A percentile compares a stretch with the other conserved stretches of the same genome.
phyloP scores from a whole-genome alignment of 257 asterid species.

The Scutellaria minor region DNA sequence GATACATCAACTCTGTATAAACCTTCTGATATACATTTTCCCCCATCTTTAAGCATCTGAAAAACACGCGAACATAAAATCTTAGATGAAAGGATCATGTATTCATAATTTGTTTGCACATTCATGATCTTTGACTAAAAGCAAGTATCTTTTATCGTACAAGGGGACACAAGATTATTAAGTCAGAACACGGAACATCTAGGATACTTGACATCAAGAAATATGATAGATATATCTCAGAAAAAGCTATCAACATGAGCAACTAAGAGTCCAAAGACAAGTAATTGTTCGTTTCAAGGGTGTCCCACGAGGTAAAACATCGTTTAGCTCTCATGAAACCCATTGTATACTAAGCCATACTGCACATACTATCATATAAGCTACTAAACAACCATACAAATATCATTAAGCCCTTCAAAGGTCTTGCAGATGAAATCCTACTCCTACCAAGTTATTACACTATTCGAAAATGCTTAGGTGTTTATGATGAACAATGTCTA shows the following conservation, averaged over 20 bases:
- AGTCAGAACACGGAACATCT: background rate
- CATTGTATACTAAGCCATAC: background rate
- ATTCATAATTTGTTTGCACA: background rate
- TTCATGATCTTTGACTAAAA: background rate
- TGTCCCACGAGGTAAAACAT: background rate
- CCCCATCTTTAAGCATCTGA: conserved; percentile 34
- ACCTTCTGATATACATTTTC: conserved; percentile 24
- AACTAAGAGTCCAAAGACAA: background rate
- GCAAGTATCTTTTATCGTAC: no score
- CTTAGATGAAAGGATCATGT: background rate
- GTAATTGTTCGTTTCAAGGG: background rate
- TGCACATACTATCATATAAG: background rate
- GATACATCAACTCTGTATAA: conserved; percentile 26
- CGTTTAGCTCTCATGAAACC: background rate
- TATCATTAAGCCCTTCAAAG: no score
- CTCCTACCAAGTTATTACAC: background rate
- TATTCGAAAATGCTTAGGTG: background rate
- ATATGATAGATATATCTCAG: background rate
- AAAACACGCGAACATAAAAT: background rate
- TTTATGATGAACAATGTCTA: no score
- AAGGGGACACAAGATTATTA: background rate
- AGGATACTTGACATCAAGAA: conserved; percentile 8
- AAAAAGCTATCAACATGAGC: background rate
- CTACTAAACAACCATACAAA: no score
- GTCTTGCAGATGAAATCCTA: no score